Base-by-base conservation (phyloP, 768 basidiomycete species). In the Amanita polypyramis region DNA sequence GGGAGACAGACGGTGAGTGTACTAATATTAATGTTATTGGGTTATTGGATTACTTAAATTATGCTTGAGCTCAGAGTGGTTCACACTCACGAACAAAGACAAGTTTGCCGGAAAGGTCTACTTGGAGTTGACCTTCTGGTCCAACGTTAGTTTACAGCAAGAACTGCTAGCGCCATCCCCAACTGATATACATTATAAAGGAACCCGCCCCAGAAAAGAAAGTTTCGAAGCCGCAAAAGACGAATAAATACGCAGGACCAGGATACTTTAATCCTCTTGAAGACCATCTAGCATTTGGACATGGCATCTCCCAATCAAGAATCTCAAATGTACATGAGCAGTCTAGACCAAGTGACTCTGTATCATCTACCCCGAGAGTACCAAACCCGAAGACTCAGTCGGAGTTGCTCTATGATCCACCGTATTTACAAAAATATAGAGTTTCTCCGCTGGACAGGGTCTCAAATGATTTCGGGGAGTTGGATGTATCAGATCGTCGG, bases 71-170 rank as follows among this genome's bases (percentile, higher is more conserved):
- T 19, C 21, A 98, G 96, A 97, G 62, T 98, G 94, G 96, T 93
- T 95, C 61, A 83, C 82, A 17, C 70, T 98, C 21, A 78, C 75
- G 63, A 75, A 86, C 67, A 97, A 94, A 65, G 90, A 90, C 53
- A 89, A 89, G 56, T 97, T 96, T 62, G 81, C 83, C 21, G 96
- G 96, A 5, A 95, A 98, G 63, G 82, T 99, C 10, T 98, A 95
- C 60, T 72, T 98, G 17, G 96, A 99, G 62, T 64, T 98, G 58
- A 99, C 96, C 0, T 98, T 95, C 68, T 99, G 89, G 82, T 93
- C 93, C 8, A 90, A 91, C 61, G 89, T 90, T 52, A 49, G 84
- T 74, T 37, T 15, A 17, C 36, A 7, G n/a, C 35, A 12, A 20
- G 44, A 30, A 10, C 49, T 34, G 51, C 53, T 39, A 54, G 43